Evolutionary conservation across 495 filamentous ascomycete species (phyloP).

Genomic region (Daldinia bambusicola): DNA sequence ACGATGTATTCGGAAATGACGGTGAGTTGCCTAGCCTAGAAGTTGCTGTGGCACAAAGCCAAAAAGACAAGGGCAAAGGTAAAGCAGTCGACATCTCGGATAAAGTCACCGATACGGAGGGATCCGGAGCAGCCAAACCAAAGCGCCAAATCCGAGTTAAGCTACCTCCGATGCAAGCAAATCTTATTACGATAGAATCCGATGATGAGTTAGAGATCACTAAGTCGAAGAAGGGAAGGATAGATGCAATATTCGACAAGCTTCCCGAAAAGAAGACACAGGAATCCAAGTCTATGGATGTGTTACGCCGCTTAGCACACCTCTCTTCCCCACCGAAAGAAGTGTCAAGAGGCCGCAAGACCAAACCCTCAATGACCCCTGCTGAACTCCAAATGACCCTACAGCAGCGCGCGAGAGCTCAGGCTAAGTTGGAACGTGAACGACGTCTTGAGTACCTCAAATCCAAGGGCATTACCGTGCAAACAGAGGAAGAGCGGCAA

Average conservation of each 20-base stretch:
- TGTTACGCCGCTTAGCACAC: slow-evolving; percentile 78
- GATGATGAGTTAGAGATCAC: slow-evolving; percentile 55
- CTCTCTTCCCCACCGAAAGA: slow-evolving; percentile 71
- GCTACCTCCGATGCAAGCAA: slow-evolving; percentile 48
- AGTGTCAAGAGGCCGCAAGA: slow-evolving; percentile 42
- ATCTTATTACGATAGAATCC: slow-evolving; percentile 45
- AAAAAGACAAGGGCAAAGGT: slow-evolving; percentile 66
- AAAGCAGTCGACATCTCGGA: slow-evolving; percentile 51
- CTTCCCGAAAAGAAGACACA: slow-evolving; percentile 66
- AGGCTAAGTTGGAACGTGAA: slow-evolving; percentile 81
- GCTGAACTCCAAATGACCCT: slow-evolving; percentile 76
- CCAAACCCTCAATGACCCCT: slow-evolving; percentile 67
- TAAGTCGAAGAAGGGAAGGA: slow-evolving; percentile 48
- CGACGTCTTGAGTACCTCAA: slow-evolving; percentile 80
- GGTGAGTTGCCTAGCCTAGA: slow-evolving; percentile 51
- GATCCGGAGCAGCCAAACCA: slow-evolving; percentile 19
- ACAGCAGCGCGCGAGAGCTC: slow-evolving; percentile 74
- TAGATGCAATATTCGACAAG: slow-evolving; percentile 74
- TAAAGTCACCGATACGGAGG: slow-evolving; percentile 29
- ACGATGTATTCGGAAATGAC: slow-evolving; percentile 22
- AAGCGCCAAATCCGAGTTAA: slow-evolving; percentile 57
- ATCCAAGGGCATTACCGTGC: slow-evolving; percentile 82
- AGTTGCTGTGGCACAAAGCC: slow-evolving; percentile 33
- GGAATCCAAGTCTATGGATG: slow-evolving; percentile 72
- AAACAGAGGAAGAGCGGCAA: slow-evolving; percentile 85